Conservation (phyloP, 2,329 filamentous ascomycete genomes). For the Aspergillus sp. region DNA sequence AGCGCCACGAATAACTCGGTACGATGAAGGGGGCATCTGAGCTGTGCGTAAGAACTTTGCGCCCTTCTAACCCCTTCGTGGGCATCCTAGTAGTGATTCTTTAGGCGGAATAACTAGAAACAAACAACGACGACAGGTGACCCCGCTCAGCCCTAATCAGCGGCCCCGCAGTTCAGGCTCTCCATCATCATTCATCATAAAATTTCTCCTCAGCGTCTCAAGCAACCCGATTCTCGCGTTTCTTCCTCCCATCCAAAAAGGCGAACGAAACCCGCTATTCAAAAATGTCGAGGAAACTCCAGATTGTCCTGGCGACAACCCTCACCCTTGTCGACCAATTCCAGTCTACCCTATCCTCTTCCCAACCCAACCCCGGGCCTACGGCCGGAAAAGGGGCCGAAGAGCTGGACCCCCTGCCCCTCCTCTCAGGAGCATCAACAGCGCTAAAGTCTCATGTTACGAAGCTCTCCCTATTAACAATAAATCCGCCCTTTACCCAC, state of each 20-base stretch:
- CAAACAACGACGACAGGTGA: constrained; percentile 20
- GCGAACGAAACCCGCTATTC: constrained; percentile 8
- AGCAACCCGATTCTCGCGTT: constrained; percentile 4
- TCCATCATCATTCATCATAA: constrained; percentile 18
- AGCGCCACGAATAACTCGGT: not conserved
- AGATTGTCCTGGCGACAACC: constrained; percentile 32
- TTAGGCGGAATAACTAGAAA: no score
- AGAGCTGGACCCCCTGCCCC: constrained; percentile 52
- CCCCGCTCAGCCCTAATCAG: constrained; percentile 34
- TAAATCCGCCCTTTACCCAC: constrained; percentile 83
- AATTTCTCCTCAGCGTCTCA: constrained; percentile 23
- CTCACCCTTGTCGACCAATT: constrained; percentile 42
- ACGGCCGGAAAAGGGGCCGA: not conserved
- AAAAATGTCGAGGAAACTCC: constrained; percentile 33
- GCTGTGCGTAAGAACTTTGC: no score
- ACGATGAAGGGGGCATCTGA: no score
- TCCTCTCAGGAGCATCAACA: constrained; percentile 69
- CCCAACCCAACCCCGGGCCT: constrained; percentile 14
- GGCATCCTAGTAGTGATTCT: no score
- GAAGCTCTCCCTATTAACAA: constrained; percentile 81
- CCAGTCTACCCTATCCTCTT: constrained; percentile 33
- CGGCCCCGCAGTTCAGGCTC: constrained; percentile 26
- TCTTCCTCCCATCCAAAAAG: not conserved
- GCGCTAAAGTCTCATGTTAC: constrained; percentile 81
- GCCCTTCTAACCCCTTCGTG: no score